Percentiles rank a stretch among this genome's conserved stretches.
Conservation (phyloP, 2,329 filamentous ascomycete species). For the Beauveria varroae region DNA sequence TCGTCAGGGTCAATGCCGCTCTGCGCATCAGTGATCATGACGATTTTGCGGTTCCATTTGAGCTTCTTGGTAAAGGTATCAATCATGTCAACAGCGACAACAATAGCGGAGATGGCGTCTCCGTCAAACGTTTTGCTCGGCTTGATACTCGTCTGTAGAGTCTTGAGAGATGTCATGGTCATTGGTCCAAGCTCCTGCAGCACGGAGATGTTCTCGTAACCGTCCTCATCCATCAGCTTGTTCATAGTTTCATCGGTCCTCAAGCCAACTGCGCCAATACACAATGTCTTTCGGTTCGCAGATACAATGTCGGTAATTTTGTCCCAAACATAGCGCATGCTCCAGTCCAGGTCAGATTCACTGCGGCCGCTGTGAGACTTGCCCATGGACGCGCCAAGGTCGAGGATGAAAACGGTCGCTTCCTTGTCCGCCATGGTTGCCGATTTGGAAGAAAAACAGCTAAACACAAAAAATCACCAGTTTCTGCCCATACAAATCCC, state of each 20-base stretch:
- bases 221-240: conserved; percentile 57
- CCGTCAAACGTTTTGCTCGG: conserved; percentile 62
- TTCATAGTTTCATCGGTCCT: conserved; percentile 73
- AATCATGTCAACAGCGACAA: conserved; percentile 85
- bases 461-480: neutral
- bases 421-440: conserved; percentile 80
- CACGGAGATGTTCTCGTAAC: conserved; percentile 75
- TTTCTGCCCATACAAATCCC: neutral
- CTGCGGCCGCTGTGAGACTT: conserved; percentile 60
- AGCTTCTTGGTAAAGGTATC: conserved; percentile 68
- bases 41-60: conserved; percentile 73
- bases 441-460: neutral
- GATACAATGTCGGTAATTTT: conserved; percentile 66
- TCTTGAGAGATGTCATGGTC: conserved; percentile 60
- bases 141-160: conserved; percentile 55
- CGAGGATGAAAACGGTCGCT: conserved; percentile 84
- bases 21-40: conserved; percentile 77
- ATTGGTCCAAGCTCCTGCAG: conserved; percentile 59
- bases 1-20: conserved; percentile 66
- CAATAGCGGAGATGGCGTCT: conserved; percentile 81
- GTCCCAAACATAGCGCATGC: conserved; percentile 91
- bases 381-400: conserved; percentile 81
- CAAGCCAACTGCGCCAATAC: conserved; percentile 73
- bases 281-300: conserved; percentile 58
- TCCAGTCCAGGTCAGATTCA: conserved; percentile 80